Evolutionary conservation across 2,329 filamentous ascomycete species (phyloP).

Genomic region (Trichoderma pleuroti): DNA sequence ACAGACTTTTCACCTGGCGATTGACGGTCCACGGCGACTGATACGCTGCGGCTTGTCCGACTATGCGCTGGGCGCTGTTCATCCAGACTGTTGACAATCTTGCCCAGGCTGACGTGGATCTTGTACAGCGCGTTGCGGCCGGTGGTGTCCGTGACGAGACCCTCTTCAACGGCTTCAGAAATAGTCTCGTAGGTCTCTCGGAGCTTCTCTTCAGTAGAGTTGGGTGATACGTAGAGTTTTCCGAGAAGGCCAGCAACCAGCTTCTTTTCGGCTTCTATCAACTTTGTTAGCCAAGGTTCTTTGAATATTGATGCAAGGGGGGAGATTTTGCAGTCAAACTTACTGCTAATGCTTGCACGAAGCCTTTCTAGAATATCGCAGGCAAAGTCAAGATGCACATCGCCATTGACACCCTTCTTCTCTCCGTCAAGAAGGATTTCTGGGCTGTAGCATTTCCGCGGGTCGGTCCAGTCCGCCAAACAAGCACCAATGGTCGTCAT

Average conservation of each 20-base stretch:
- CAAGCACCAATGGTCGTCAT: constrained; percentile 76
- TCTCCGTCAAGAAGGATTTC: constrained; percentile 50
- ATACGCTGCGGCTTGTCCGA: constrained; percentile 45
- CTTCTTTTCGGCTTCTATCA: constrained; percentile 79
- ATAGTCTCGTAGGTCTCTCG: constrained; percentile 56
- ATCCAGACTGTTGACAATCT: constrained; percentile 61
- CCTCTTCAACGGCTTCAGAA: constrained; percentile 60
- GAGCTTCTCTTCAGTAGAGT: constrained; percentile 57
- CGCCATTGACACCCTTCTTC: constrained; percentile 65
- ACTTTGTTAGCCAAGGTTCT: constrained; percentile 27
- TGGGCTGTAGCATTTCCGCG: constrained; percentile 67
- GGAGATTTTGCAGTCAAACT: constrained; percentile 32
- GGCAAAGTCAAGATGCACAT: constrained; percentile 78
- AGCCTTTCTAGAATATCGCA: constrained; percentile 73
- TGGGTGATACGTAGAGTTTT: constrained; percentile 75
- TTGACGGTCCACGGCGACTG: constrained; percentile 33
- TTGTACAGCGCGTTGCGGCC: constrained; percentile 65
- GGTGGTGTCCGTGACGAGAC: constrained; percentile 56
- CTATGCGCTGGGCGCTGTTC: constrained; percentile 39
- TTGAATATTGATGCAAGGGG: not conserved
- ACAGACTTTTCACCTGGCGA: constrained; percentile 38
- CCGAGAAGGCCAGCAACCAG: constrained; percentile 71
- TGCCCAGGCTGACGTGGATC: constrained; percentile 63
- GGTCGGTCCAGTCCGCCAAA: constrained; percentile 92
- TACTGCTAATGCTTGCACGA: constrained; percentile 63